These are phyloP conservation scores for Vicia villosa DNA, from an alignment of 306 rosid genomes.

Conservation along the genomic window DNA sequence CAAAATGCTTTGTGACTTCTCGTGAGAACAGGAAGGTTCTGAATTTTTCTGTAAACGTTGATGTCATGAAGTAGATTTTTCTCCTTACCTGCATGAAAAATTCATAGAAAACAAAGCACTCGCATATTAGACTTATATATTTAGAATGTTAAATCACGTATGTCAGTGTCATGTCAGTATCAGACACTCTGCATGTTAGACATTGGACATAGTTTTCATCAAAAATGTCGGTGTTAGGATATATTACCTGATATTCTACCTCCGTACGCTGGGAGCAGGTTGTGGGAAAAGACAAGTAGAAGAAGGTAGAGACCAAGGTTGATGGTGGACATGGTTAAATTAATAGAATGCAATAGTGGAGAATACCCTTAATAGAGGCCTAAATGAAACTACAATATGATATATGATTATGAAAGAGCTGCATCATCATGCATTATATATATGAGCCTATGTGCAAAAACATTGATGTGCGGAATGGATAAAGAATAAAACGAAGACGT, in stretches of 20 bases:
- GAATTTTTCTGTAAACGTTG: constrained; percentile 52
- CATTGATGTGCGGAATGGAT: constrained; percentile 16
- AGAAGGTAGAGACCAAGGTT: constrained; percentile 39
- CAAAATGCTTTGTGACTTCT: constrained; percentile 53
- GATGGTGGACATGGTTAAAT: constrained; percentile 35
- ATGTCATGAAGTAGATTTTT: constrained; percentile 60
- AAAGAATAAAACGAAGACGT: background rate
- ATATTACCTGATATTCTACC: background rate
- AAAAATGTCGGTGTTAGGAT: too few relatives aligned
- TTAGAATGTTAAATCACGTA: background rate
- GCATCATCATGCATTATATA: constrained; percentile 7
- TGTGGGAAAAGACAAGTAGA: constrained; percentile 22
- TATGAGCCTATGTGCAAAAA: background rate
- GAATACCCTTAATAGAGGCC: background rate
- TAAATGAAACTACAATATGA: background rate
- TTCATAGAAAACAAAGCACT: background rate
- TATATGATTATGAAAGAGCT: background rate
- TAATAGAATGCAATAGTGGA: background rate
- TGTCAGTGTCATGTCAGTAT: too few relatives aligned
- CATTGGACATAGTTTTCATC: too few relatives aligned
- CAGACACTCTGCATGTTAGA: too few relatives aligned
- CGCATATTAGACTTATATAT: background rate
- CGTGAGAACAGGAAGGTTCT: constrained; percentile 43
- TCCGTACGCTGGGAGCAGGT: constrained; percentile 30
- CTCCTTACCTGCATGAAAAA: constrained; percentile 45